Base-by-base conservation (phyloP, 306 rosid genomes). In the Abrus precatorius region DNA sequence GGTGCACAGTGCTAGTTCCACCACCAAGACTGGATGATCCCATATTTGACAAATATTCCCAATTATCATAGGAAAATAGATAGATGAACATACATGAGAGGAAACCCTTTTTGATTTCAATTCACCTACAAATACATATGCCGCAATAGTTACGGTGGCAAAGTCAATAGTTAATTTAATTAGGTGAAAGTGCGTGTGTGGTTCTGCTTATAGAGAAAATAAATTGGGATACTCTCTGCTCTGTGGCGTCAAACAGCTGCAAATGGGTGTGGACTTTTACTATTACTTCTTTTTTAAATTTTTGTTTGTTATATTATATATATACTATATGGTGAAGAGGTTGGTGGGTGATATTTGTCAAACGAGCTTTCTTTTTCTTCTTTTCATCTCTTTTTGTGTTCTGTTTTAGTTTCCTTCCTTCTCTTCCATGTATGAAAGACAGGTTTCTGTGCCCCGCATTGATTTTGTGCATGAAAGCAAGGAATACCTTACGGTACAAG, bases 341-440 rank as follows among this genome's bases (percentile, higher is more conserved):
- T 82, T 71, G 88, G 82, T 79, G 81, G 43, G 49, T 82, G 75
- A 75, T 45, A 64, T 71, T 87, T 76, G 85, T 85, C 87, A 82
- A 85, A 80, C 27, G 11, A 55, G 10, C 27, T 55, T 73, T 62
- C 12, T 40, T 53, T 77, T 81, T 29, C 43, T 73, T 73, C 65
- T 36, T 62, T 45, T 77, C 69, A 5, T 76, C 12, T 38, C 14
- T 9, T 30, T 59, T 28, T 20, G 20, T 20, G 20, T 68, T 28
- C 11, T 73, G 27, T 55, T 14, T 6, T 48, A 9, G 5, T 14
- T 38, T 55, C 40, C 8, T 72, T 55, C 44, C 53, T 33, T 28
- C 52, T n/a, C 53, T 20, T 48, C 40, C 54, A 60, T 34, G 20
- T 20, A 5, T 38, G 50, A 77, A 72, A 60, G 55, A 28, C 69